A percentile compares a stretch with the other conserved stretches of the same genome.
Evolutionary conservation across 306 rosid species (phyloP).

Genomic region (Citrullus amarus): DNA sequence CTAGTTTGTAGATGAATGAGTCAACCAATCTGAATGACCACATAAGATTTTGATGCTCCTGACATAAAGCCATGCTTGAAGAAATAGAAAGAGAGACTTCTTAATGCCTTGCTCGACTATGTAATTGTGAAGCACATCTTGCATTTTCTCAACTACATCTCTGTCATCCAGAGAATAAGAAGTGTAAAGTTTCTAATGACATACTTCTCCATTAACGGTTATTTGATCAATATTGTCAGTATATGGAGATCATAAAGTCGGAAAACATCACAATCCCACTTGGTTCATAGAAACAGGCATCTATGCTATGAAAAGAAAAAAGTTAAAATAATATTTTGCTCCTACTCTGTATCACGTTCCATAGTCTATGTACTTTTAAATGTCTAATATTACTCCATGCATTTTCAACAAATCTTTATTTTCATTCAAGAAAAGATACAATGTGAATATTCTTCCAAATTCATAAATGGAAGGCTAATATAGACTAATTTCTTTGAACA

Average conservation of each 20-base stretch:
- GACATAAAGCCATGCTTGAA: constrained; percentile 91
- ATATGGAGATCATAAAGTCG: not conserved
- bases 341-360: too few relatives aligned
- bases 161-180: constrained; percentile 25
- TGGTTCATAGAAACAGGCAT: not conserved
- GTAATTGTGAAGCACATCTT: constrained; percentile 71
- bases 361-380: too few relatives aligned
- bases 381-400: too few relatives aligned
- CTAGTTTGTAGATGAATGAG: constrained; percentile 28
- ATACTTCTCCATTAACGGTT: not conserved
- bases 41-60: constrained; percentile 69
- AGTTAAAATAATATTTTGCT: too few relatives aligned
- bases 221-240: not conserved
- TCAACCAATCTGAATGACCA: constrained; percentile 75
- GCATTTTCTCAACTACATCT: constrained; percentile 56
- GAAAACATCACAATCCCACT: not conserved
- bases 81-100: constrained; percentile 72
- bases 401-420: too few relatives aligned
- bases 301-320: not conserved
- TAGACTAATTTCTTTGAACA: too few relatives aligned
- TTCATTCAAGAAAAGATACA: too few relatives aligned
- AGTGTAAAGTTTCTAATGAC: not conserved
- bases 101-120: constrained; percentile 76
- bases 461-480: too few relatives aligned
- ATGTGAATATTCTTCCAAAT: too few relatives aligned